Evolutionary conservation across 2,329 filamentous ascomycete species (phyloP), one percentile per base, ranked within the genome.

Genomic region (Raffaelea deltoideospora): DNA sequence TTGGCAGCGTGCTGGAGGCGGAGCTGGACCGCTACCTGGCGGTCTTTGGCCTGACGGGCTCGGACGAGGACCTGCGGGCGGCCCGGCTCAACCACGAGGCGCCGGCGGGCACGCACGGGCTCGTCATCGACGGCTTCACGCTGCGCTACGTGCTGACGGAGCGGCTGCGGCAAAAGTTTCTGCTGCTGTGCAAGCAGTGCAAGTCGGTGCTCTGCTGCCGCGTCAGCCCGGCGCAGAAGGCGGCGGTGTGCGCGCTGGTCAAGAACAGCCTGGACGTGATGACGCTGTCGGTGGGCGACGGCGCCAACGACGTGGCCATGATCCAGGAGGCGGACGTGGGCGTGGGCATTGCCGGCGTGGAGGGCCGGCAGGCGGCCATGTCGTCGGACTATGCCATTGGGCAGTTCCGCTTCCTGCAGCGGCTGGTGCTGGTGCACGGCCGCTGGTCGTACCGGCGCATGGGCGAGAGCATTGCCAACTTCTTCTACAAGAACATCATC

Each of bases 401-500:
- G 2, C 87, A 95, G 57, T 95, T 95, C 64, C 73, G 85, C 29
- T 95, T 83, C 61, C 65, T 95, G 35, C 79, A 86, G 48, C 69
- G 87, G 37, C 65, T 95, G 42, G 72, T 95, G 22, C 70, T 95
- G 17, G 86, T 95, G 5, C 87, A 95, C 53, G 87, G 87, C 40
- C 75, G 87, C 40, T 95, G 87, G 84, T 94, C 86, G n/a, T 98
- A 98, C 61, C 75, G 88, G 37, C 76, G 90, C 48, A 64, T 98
- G 55, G 85, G 80, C 22, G 90, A 98, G 63, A 83, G 79, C 33
- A 95, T 92, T 50, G 85, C 86, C 56, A 98, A 98, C 57, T 98
- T 98, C 69, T 98, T 98, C 67, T 98, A 96, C 74, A 98, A 98
- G 79, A 98, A 96, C 64, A 81, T 98, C 59, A 80, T 96, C 36